These are phyloP conservation scores for Suillus spraguei DNA, from an alignment of 768 basidiomycete genomes.

Conservation along the genomic window DNA sequence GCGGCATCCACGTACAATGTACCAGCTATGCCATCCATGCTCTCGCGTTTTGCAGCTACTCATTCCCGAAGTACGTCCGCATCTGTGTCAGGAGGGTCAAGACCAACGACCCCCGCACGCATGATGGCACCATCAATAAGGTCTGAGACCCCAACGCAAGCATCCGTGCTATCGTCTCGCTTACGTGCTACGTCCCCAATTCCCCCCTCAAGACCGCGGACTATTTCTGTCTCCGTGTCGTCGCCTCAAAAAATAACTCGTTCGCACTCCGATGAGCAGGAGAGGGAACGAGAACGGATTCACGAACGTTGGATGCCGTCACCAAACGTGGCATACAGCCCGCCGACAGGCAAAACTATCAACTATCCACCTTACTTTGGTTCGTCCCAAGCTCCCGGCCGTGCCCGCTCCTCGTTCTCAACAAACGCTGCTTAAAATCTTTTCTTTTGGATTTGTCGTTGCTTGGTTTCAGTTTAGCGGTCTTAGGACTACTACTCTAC, in stretches of 20 bases:
- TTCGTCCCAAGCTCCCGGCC: constrained; percentile 15
- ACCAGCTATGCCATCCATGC: constrained; percentile 43
- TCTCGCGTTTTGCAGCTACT: constrained; percentile 53
- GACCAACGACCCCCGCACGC: constrained; percentile 37
- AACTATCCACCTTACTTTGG: constrained; percentile 29
- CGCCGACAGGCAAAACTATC: constrained; percentile 35
- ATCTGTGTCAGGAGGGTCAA: constrained; percentile 41
- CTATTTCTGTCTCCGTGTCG: constrained; percentile 46
- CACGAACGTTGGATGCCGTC: constrained; percentile 71
- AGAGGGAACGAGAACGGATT: constrained; percentile 44
- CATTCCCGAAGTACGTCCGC: constrained; percentile 60
- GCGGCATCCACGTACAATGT: constrained; percentile 36
- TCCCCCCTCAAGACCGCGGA: constrained; percentile 47
- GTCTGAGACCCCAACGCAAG: constrained; percentile 17
- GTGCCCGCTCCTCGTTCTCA: constrained; percentile 35
- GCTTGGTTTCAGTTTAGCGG: constrained; percentile 28
- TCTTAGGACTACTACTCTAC: constrained; percentile 34
- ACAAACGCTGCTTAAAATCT: constrained; percentile 37
- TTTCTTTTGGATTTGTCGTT: constrained; percentile 17
- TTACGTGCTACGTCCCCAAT: constrained; percentile 34
- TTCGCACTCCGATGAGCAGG: constrained; percentile 68
- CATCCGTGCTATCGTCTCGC: constrained; percentile 31
- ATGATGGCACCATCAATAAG: constrained; percentile 29
- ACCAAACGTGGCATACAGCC: constrained; percentile 36
- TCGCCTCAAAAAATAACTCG: constrained; percentile 61